Evolutionary conservation across 495 filamentous ascomycete genomes (phyloP), one percentile per base, ranked within the genome.

Genomic region (Aspergillus campestris): DNA sequence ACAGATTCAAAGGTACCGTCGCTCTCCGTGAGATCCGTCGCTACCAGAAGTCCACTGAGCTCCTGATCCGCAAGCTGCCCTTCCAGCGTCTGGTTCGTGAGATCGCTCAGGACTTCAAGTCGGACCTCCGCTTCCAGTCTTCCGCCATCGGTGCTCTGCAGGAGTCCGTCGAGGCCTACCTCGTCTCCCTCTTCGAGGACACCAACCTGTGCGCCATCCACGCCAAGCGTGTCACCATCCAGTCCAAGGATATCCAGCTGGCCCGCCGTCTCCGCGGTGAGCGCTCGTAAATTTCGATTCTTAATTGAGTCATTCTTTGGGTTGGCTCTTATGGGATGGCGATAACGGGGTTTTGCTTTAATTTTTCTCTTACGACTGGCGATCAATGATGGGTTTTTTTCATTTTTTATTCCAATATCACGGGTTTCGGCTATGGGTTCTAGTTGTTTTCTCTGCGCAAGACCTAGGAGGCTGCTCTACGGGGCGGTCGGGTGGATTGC

Each of bases 1-100:
- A 73, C 50, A 51, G 14, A 31, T 27, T 55, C 27, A 48, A n/a
- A 81, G 81, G 82, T 79, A 99, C 92, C 78, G 92, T 99, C 85
- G 92, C 92, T 90, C 92, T 99, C 61, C 92, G 92, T 91, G 92
- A 99, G 80, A 99, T 99, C 70, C 94, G 92, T 90, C 92, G 92
- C 66, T 99, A 99, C 84, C 92, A 99, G 83, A 99, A 99, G 83
- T 95, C 89, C 58, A 99, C 92, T 62, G 92, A 99, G 87, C 91
- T 99, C 50, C 73, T 99, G 61, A 99, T 99, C 83, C 92, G 92
- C 83, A 99, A 99, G 88, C 89, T 99, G 60, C 92, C 92, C 66
- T 99, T 99, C 87, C 92, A 99, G 83, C 94, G 92, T 78, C 80
- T 99, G 64, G 92, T 99, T 52, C 92, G 92, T 86, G 92, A 99